Evolutionary conservation across 179 eudicot species (phyloP), one percentile per base, ranked within the genome.

Genomic region (Silene vulgaris): DNA sequence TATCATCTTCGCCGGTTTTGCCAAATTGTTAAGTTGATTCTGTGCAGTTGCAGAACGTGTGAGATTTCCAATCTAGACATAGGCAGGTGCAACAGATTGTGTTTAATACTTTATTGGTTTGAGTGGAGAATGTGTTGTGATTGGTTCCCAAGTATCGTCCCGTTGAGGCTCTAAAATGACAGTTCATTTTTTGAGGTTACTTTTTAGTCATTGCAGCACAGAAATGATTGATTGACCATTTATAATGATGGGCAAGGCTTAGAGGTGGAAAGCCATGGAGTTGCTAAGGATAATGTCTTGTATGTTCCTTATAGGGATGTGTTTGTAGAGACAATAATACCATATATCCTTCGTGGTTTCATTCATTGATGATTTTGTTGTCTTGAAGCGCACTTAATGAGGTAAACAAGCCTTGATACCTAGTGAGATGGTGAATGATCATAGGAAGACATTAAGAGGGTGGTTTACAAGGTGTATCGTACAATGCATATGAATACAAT

Each of bases 261-360:
- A 30, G 69, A 65, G 69, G 69, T 29, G 69, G 69, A n/a, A 30
- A 65, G 32, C 67, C 28, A 23, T 0, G n/a, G 35, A 45, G 52
- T 45, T 45, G 52, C 52, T 11, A 45, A 1, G 52, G 52, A 45
- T 45, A 1, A 45, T 45, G 52, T 45, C 52, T 45, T 11, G 35
- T 63, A 17, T 63, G 12, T 26, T 61, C 5, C 5, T 63, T 63
- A 16, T n/a, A 26, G 67, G 12, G 6, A 21, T 63, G 32, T 63
- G 35, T 63, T 5, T 59, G 21, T 63, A 28, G 11, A 23, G 30
- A 63, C 21, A 63, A 11, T 26, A 20, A 21, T 63, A 21, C 35
- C 23, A 61, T 61, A 4, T 61, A 7, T 7, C 21, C 14, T 63
- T 21, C 2, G 30, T 26, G 21, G 30, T 16, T 62, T 26, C 32